phyloP scores from a whole-genome alignment of 2,329 filamentous ascomycete genomes.

The Penicillium thymicola region DNA sequence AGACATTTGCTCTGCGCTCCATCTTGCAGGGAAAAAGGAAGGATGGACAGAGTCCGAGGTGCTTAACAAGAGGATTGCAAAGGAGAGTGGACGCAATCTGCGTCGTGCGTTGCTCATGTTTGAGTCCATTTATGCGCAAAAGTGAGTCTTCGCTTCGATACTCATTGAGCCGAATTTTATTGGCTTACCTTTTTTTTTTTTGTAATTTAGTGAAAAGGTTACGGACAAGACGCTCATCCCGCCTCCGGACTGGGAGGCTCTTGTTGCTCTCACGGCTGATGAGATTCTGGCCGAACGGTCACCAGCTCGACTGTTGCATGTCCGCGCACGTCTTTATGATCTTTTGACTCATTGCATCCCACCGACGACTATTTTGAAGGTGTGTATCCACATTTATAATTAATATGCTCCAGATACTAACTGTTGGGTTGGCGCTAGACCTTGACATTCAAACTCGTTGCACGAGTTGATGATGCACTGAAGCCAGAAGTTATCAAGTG shows the following conservation, averaged over 20 bases:
- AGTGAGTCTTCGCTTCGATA: constrained; percentile 57
- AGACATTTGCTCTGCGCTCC: constrained; percentile 77
- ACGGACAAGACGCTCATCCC: constrained; percentile 85
- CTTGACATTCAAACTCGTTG: constrained; percentile 87
- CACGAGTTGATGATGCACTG: constrained; percentile 79
- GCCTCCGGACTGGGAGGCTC: constrained; percentile 92
- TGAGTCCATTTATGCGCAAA: constrained; percentile 94
- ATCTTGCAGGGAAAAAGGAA: constrained; percentile 70
- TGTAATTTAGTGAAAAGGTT: constrained; percentile 70
- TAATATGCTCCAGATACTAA: neutral
- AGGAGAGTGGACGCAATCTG: constrained; percentile 86
- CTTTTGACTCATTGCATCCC: constrained; percentile 96
- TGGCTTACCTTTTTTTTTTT: constrained; percentile 6
- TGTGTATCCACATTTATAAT: constrained; percentile 22
- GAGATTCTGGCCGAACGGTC: constrained; percentile 92
- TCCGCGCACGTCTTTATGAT: constrained; percentile 93
- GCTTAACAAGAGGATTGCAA: constrained; percentile 80
- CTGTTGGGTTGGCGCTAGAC: constrained; percentile 48
- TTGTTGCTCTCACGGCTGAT: constrained; percentile 83
- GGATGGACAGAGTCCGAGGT: constrained; percentile 73
- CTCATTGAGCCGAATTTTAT: neutral
- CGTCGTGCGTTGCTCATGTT: constrained; percentile 92
- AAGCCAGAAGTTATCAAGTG: constrained; percentile 93
- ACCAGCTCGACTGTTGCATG: constrained; percentile 81
- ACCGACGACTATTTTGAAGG: constrained; percentile 85